Base-by-base conservation (phyloP, 805 yeast genomes). In the Kazachstania psychrophila region DNA sequence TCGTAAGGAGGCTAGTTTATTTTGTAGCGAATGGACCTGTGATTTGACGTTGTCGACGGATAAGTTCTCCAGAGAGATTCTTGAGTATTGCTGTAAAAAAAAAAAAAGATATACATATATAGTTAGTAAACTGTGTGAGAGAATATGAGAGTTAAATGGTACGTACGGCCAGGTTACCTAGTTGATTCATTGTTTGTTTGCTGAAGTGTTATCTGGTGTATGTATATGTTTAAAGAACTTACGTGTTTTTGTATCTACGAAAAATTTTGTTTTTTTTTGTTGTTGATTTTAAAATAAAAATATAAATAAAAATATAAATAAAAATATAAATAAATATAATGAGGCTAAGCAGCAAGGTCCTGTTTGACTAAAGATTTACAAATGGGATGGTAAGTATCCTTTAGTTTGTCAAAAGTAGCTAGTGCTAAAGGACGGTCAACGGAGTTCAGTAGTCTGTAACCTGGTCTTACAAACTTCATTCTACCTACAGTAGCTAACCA, bases 401-500 rank as follows among this genome's bases (percentile, higher is more conserved):
- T 73, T 52, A 68, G 70, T 54, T 70, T 70, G 33, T 64, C 63
- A 62, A 82, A 87, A 5, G 88, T 83, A 3, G 52, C 53, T 11
- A 77, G 49, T 0, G 95, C 95, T 44, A 79, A 64, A 12, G 68
- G 65, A 30, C 72, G 73, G 57, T 83, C 81, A 17, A 79, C 89
- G 6, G 61, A 51, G 51, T 75, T 72, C 43, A 87, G 66, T 42
- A 78, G 62, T 31, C 75, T 69, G 61, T 76, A 86, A 4, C 92
- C 85, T 22, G 96, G 95, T 59, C 96, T 73, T 18, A 84, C 95
- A 54, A 79, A 87, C 64, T 87, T 87, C 96, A 87, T 87, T 66
- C 96, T 73, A 15, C 96, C 96, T 16, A 87, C 92, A 2, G 88
- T 77, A 10, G 89, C 94, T 38, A 87, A 69, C 95, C 95, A 87